Evolutionary conservation across 371 early-diverging fungal genomes (phyloP), one percentile per base, ranked within the genome.

Genomic region (Lichtheimia ornata): DNA sequence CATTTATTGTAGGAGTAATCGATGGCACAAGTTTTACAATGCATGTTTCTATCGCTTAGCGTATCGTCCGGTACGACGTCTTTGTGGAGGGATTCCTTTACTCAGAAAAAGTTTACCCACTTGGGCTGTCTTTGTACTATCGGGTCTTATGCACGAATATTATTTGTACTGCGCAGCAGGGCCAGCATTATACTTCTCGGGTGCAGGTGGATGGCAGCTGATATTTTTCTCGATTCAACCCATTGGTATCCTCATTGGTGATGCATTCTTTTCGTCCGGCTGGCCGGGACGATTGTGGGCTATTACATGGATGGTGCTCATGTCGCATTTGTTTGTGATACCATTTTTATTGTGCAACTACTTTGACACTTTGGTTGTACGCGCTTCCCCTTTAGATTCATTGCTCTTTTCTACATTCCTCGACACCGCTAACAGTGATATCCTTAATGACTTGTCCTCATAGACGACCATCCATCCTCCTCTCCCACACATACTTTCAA

Each of bases 11-110:
- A 52, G 53, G 53, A 63, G 63, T 25, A 63, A 69, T 45, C 67
- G 77, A 3, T 77, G 77, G 77, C 77, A 77, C 45, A 69, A 71
- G 5, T 65, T 71, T 51, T 77, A 77, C 45, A 73, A 77, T 42
- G 67, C 74, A 20, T 67, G 66, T 42, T 77, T 77, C 56, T 73
- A 73, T 62, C 58, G 72, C 13, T 56, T 77, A 2, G 74, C 74
- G 0, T 77, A 67, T 43, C 53, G 51, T 13, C 77, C 77, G 2
- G 42, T 73, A 5, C 74, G 74, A 11, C 53, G 47, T 22, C n/a
- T 70, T 1, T 73, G 63, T 24, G 56, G 62, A n/a, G 62, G 63
- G 9, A 20, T 42, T 12, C 47, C 47, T 18, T n/a, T 56, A 0
- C 42, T 63, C 24, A 61, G 65, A 20, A 67, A 68, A 5, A 65